A percentile compares a stretch with the other conserved stretches of the same genome.
Evolutionary conservation across 495 filamentous ascomycete species (phyloP).

Genomic region (Penicillium goetzii): DNA sequence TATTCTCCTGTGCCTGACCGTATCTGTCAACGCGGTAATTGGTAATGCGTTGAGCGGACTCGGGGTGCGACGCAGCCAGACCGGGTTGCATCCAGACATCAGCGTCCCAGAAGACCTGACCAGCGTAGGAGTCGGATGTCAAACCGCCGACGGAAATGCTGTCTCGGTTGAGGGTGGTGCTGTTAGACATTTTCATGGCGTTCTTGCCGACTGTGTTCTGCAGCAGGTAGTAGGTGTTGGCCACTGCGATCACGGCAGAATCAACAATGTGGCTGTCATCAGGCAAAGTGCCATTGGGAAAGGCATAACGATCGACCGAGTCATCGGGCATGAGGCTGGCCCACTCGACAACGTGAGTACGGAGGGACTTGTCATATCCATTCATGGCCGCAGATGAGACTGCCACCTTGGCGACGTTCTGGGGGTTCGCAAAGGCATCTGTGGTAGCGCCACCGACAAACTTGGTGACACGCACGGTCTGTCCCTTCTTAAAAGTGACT

Average conservation of each 20-base stretch:
- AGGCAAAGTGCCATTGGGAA: conserved; percentile 65
- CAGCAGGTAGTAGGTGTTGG: conserved; percentile 70
- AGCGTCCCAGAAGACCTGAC: conserved; percentile 68
- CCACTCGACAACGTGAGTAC: conserved; percentile 60
- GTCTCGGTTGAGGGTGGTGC: conserved; percentile 53
- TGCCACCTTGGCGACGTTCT: conserved; percentile 53
- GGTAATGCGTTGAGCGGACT: conserved; percentile 59
- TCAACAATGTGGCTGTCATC: conserved; percentile 60
- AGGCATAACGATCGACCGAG: conserved; percentile 64
- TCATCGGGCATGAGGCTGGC: conserved; percentile 53
- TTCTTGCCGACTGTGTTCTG: conserved; percentile 66
- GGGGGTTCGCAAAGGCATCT: conserved; percentile 60
- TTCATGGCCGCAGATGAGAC: conserved; percentile 41
- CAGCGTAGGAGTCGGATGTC: conserved; percentile 64
- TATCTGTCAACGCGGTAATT: conserved; percentile 60
- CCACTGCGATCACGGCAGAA: conserved; percentile 65
- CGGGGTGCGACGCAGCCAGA: conserved; percentile 59
- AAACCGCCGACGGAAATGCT: conserved; percentile 66
- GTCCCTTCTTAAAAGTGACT: conserved; percentile 52
- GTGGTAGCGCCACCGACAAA: conserved; percentile 64
- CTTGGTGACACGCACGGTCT: conserved; percentile 58
- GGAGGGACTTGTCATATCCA: conserved; percentile 54
- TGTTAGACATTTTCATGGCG: conserved; percentile 41
- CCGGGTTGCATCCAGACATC: conserved; percentile 72
- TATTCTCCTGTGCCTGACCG: conserved; percentile 55